Evolutionary conservation across 2,329 filamentous ascomycete genomes (phyloP), one percentile per base, ranked within the genome.

Genomic region (Akanthomyces uredinophilus): DNA sequence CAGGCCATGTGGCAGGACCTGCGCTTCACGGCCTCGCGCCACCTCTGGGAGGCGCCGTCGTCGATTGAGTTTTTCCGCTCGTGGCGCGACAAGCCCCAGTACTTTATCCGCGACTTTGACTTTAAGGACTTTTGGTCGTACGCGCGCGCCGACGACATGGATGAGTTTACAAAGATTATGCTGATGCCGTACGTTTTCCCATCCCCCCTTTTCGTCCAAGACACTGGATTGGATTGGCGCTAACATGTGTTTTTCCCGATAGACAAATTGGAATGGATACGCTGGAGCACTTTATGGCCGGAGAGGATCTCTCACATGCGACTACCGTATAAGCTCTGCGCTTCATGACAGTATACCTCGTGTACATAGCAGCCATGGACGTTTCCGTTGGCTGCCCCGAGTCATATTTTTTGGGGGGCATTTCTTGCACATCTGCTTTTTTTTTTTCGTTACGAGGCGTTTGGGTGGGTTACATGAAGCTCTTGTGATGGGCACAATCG

Each of bases 1-100:
- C 46, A 60, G 57, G 27, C 57, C 68, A 63, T 66, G 64, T 3
- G 8, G 39, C 11, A 20, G 20, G 18, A 59, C 13, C 59, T 68
- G 24, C 39, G 49, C 44, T 77, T 74, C 62, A 80, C 74, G 3
- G 72, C 77, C 20, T 80, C 77, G 6, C 70, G 70, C 8, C 72
- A 78, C 61, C 73, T 81, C 20, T 81, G 78, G 78, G 71, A 77
- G 18, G 77, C 79, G 1, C 63, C 67, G 35, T 73, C 72, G 5
- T 75, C 78, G 1, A 68, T 76, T 22, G 72, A 76, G 2, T 81
- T 81, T 64, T 79, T 71, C 66, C 72, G 70, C 2, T 74, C 77
- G 2, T 80, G 78, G 79, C 73, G 75, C n/a, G 72, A 74, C 39
- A 77, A 76, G 69, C 75, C 76, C 10, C 70, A 76, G 54, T 78